Percentiles rank a stretch among this genome's conserved stretches.
These are phyloP conservation scores for Terana coerulea DNA, from an alignment of 768 basidiomycete genomes.

Conservation along the genomic window DNA sequence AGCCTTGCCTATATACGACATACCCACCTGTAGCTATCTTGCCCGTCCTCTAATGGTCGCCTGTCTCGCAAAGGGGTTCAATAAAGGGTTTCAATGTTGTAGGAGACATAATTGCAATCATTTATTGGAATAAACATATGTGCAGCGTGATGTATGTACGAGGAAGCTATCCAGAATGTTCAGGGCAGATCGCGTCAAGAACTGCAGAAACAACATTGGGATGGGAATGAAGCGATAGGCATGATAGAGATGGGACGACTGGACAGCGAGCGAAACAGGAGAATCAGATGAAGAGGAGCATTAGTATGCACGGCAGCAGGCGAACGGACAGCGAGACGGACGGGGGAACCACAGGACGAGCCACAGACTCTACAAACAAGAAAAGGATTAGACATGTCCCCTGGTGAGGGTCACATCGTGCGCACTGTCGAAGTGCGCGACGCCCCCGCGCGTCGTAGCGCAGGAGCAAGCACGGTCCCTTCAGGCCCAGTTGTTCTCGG, in stretches of 20 bases:
- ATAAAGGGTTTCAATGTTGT: too few species aligned
- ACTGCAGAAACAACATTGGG: constrained; percentile 26
- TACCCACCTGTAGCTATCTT: too few species aligned
- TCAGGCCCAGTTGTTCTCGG: constrained; percentile 28
- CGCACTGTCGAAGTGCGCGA: constrained; percentile 1
- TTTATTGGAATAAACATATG: constrained; percentile 32
- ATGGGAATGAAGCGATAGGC: constrained; percentile 20
- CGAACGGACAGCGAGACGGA: constrained; percentile 9
- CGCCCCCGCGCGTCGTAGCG: too few species aligned
- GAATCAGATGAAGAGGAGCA: constrained; percentile 15
- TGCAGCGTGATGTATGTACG: constrained; percentile 17
- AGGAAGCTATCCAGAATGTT: constrained; percentile 24
- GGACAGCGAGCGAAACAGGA: constrained; percentile 9
- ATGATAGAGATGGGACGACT: constrained; percentile 13
- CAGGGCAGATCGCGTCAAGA: constrained; percentile 34
- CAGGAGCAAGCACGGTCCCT: too few species aligned
- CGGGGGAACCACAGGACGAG: constrained; percentile 1
- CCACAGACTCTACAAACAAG: constrained; percentile 14
- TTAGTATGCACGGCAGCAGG: constrained; percentile 17
- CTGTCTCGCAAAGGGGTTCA: too few species aligned
- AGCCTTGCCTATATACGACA: too few species aligned
- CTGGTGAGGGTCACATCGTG: constrained; percentile 4
- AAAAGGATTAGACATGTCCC: constrained; percentile 5
- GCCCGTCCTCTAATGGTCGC: too few species aligned
- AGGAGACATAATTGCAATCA: constrained; percentile 26